Percentiles rank a stretch among this genome's conserved stretches.
phyloP scores from a whole-genome alignment of 352 stramenopile species.

The Phytophthora hybrid region DNA sequence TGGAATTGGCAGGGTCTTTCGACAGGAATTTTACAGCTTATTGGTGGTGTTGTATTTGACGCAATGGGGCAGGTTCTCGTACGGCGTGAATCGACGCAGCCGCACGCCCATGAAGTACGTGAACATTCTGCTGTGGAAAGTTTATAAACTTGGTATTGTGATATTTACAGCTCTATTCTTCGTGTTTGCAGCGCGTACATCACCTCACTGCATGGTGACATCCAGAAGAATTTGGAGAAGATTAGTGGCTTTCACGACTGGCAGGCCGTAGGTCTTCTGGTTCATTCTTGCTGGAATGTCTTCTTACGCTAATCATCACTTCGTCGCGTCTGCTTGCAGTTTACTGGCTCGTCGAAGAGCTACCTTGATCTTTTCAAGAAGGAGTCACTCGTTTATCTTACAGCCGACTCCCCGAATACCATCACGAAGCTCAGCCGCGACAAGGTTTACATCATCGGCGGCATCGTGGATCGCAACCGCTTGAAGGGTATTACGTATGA shows the following conservation, averaged over 20 bases:
- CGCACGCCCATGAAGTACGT: conserved; percentile 60
- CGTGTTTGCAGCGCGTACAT: conserved; percentile 54
- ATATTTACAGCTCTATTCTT: neutral
- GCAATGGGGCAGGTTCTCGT: conserved; percentile 71
- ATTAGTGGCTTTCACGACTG: conserved; percentile 92
- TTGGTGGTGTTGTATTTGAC: neutral
- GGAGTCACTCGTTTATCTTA: conserved; percentile 94
- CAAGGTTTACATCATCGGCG: conserved; percentile 97
- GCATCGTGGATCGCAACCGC: conserved; percentile 98
- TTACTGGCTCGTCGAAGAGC: conserved; percentile 59
- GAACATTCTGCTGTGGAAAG: neutral
- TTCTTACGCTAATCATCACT: neutral
- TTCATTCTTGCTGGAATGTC: neutral
- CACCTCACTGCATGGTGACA: conserved; percentile 80
- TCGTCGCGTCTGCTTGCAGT: conserved; percentile 40
- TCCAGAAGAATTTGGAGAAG: conserved; percentile 85
- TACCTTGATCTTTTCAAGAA: conserved; percentile 86
- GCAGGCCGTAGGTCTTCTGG: conserved; percentile 52
- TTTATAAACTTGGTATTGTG: neutral
- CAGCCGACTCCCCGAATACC: conserved; percentile 93
- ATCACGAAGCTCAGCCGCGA: conserved; percentile 88
- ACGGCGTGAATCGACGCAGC: conserved; percentile 78
- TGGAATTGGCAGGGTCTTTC: neutral
- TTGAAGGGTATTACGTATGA: conserved; percentile 94
- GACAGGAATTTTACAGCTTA: neutral